Evolutionary conservation across 177 flowering plant species (phyloP).

Genomic region (Vitis hybrid): DNA sequence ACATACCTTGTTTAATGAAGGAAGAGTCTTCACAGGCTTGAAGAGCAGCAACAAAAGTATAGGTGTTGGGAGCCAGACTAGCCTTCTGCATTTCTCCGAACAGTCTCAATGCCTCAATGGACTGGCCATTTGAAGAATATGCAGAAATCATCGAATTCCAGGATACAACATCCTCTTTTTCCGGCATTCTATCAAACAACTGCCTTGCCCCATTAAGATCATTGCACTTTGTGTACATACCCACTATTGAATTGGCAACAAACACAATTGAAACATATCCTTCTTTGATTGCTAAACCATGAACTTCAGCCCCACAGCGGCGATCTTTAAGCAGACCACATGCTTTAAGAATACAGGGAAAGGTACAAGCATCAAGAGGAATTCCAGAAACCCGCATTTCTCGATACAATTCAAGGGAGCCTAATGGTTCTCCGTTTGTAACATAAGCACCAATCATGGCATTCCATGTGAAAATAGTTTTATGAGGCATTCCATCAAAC

Average conservation of each 20-base stretch:
- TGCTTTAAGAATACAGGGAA: slow-evolving; percentile 57
- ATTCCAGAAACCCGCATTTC: slow-evolving; percentile 53
- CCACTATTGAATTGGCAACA: slow-evolving; percentile 61
- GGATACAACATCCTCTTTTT: slow-evolving; percentile 48
- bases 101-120: slow-evolving; percentile 44
- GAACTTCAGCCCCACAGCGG: slow-evolving; percentile 48
- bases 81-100: slow-evolving; percentile 50
- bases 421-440: slow-evolving; percentile 41
- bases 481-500: slow-evolving; percentile 59
- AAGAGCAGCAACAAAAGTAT: slow-evolving; percentile 62
- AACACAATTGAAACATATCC: slow-evolving; percentile 42
- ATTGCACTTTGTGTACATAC: slow-evolving; percentile 65
- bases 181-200: slow-evolving; percentile 40
- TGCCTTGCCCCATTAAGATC: slow-evolving; percentile 40
- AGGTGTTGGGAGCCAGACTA: slow-evolving; percentile 38
- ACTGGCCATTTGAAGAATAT: slow-evolving; percentile 41
- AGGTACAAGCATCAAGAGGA: slow-evolving; percentile 54
- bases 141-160: slow-evolving; percentile 78
- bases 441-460: slow-evolving; percentile 70
- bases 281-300: slow-evolving; percentile 50
- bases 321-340: slow-evolving; percentile 40
- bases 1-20: slow-evolving; percentile 42
- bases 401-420: slow-evolving; percentile 47
- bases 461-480: slow-evolving; percentile 75
- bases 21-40: slow-evolving; percentile 57